A percentile compares a stretch with the other conserved stretches of the same genome.
Conservation (phyloP, 169 alveolate genomes). For the Plasmodium inui region DNA sequence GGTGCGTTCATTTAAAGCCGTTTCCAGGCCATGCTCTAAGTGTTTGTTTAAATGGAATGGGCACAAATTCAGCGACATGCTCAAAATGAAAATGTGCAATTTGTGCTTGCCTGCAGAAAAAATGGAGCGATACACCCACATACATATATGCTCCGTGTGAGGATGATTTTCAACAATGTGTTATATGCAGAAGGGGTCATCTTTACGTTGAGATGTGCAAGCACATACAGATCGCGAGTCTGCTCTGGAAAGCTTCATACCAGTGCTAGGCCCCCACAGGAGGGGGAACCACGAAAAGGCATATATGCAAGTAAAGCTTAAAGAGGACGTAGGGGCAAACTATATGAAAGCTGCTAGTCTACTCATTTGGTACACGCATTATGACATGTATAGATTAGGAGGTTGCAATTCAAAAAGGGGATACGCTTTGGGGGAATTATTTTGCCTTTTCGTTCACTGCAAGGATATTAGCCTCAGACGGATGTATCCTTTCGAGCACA, state of each 20-base stretch:
- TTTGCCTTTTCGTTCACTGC: background rate
- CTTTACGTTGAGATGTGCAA: background rate
- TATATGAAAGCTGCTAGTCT: background rate
- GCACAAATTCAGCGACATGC: background rate
- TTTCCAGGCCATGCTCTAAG: background rate
- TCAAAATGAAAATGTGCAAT: background rate
- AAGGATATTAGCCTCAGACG: background rate
- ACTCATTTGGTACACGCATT: background rate
- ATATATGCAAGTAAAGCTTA: background rate
- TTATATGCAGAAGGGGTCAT: background rate
- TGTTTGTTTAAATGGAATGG: background rate
- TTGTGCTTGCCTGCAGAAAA: background rate
- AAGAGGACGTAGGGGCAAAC: background rate
- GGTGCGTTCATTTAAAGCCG: background rate
- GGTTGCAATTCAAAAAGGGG: background rate
- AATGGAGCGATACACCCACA: background rate
- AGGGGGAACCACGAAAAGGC: background rate
- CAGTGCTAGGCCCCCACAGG: background rate
- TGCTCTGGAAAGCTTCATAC: background rate
- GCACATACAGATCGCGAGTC: background rate
- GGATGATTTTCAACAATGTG: background rate
- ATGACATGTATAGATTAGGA: background rate
- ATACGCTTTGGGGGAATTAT: background rate
- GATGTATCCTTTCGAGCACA: conserved; percentile 31
- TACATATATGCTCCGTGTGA: background rate